Evolutionary conservation across 2,329 filamentous ascomycete genomes (phyloP).

Genomic region (Neospermospora avenae): DNA sequence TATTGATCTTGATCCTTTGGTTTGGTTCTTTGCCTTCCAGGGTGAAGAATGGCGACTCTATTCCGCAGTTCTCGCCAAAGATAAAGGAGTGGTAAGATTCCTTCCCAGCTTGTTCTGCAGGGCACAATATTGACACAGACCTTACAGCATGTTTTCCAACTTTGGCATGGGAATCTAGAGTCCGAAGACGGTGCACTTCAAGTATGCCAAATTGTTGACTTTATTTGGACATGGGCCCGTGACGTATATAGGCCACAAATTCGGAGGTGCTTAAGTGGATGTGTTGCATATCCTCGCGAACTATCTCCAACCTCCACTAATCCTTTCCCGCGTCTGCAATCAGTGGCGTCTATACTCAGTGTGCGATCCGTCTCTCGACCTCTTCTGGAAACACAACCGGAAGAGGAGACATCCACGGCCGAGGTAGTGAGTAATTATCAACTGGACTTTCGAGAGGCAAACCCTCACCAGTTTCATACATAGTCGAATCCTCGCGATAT

Average conservation of each 20-base stretch:
- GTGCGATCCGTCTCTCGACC: not conserved
- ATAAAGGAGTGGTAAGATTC: not conserved
- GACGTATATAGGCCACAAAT: not conserved
- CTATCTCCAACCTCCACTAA: not conserved
- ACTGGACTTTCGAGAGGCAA: too few relatives aligned
- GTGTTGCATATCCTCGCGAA: not conserved
- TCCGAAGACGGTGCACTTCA: not conserved
- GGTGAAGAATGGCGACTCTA: not conserved
- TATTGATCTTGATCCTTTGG: not conserved
- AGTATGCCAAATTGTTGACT: not conserved
- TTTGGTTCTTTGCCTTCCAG: not conserved
- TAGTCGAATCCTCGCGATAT: not conserved
- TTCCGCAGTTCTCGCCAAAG: not conserved
- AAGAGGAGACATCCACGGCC: not conserved
- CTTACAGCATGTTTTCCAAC: not conserved
- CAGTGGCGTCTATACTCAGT: not conserved
- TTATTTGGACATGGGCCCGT: not conserved
- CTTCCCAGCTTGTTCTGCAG: not conserved
- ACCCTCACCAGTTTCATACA: too few relatives aligned
- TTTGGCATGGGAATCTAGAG: not conserved
- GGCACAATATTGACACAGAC: not conserved
- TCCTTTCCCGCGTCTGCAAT: not conserved
- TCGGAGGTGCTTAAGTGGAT: not conserved
- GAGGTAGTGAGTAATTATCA: not conserved
- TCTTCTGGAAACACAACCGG: not conserved